Percentiles rank a stretch among this genome's conserved stretches.
Conservation (phyloP, 306 rosid genomes). For the Cucumis melo region DNA sequence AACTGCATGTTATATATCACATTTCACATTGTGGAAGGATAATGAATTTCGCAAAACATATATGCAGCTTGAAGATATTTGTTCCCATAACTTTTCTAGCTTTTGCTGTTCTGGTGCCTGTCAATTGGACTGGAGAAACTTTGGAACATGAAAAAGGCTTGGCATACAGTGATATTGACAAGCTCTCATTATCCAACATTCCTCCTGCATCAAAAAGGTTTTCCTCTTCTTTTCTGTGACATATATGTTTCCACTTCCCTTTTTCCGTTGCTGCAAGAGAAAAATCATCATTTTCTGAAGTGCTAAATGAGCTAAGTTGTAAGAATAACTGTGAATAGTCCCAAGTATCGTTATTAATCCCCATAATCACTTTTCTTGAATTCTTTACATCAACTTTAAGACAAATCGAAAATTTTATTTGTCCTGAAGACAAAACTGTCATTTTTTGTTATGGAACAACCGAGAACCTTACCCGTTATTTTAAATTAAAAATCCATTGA, state of each 20-base stretch:
- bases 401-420: neutral
- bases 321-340: neutral
- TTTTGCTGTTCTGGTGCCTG: slow-evolving; percentile 63
- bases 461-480: neutral
- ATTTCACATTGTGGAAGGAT: slow-evolving; percentile 1
- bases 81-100: slow-evolving; percentile 49
- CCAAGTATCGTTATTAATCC: neutral
- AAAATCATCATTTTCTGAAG: neutral
- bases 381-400: neutral
- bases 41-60: neutral
- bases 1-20: neutral
- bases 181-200: slow-evolving; percentile 75
- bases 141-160: slow-evolving; percentile 30
- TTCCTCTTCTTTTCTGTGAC: neutral
- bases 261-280: neutral
- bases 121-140: slow-evolving; percentile 54
- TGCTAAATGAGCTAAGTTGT: neutral
- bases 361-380: neutral
- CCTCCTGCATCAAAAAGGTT: slow-evolving; percentile 61
- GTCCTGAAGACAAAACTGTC: neutral
- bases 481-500: neutral
- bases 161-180: slow-evolving; percentile 57
- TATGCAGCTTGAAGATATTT: slow-evolving; percentile 61
- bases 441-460: neutral
- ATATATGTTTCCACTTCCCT: neutral